These are phyloP conservation scores for Solanum stenotomum DNA, from an alignment of 257 asterid genomes.

Conservation along the genomic window DNA sequence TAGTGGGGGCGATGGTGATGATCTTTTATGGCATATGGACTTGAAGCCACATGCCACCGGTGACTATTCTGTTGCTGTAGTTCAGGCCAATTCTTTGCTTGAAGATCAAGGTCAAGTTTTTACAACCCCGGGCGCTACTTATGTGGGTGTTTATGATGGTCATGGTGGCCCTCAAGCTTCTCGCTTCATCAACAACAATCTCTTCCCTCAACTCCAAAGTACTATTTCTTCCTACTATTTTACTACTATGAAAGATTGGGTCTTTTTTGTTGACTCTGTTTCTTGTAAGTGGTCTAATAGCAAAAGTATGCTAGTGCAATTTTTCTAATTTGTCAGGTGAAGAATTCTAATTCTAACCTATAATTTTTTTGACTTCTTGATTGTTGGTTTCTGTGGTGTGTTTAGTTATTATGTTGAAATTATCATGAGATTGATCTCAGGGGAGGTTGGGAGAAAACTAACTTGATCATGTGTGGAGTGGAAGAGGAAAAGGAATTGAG, in stretches of 20 bases:
- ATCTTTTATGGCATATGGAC: conserved; percentile 29
- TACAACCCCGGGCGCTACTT: conserved; percentile 28
- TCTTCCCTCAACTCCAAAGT: conserved; percentile 28
- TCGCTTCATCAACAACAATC: conserved; percentile 25
- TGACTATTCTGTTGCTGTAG: conserved; percentile 35
- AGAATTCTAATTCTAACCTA: not conserved
- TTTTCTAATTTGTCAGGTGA: not conserved
- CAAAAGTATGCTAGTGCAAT: not conserved
- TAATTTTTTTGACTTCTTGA: not conserved
- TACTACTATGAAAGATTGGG: not conserved
- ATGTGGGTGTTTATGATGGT: conserved; percentile 40
- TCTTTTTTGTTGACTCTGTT: not conserved
- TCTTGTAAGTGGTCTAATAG: not conserved
- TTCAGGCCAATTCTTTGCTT: conserved; percentile 32
- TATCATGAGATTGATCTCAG: not conserved
- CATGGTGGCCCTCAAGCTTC: conserved; percentile 43
- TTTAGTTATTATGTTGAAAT: not conserved
- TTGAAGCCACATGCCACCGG: conserved; percentile 32
- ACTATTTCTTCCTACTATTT: not conserved
- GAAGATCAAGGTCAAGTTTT: conserved; percentile 38
- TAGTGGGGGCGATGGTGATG: conserved; percentile 20
- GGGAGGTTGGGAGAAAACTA: not conserved
- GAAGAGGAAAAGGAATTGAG: not conserved
- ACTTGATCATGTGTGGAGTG: not conserved
- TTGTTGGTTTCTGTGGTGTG: not conserved